phyloP scores from a whole-genome alignment of 371 early-diverging fungal genomes.

The Rhizopus arrhizus region DNA sequence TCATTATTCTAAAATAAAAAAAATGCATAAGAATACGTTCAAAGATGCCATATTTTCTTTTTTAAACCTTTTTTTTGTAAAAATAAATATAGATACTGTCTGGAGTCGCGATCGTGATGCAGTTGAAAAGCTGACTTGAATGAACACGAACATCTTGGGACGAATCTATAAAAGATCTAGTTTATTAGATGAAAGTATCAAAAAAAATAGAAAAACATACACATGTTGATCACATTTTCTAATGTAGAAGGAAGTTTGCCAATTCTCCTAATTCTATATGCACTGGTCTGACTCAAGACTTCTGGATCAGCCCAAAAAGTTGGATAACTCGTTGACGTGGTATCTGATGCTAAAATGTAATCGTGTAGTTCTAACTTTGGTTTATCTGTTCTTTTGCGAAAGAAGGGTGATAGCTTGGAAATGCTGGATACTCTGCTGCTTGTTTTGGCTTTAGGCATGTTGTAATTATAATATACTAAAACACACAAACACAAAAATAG shows the following conservation, averaged over 20 bases:
- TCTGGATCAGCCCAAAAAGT: background rate
- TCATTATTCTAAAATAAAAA: background rate
- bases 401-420: background rate
- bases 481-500: no score
- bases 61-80: background rate
- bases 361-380: background rate
- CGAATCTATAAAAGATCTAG: background rate
- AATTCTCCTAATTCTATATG: background rate
- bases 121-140: background rate
- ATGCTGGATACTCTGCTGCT: background rate
- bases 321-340: background rate
- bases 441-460: constrained; percentile 2
- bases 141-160: background rate
- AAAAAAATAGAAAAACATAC: background rate
- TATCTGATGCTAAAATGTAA: background rate
- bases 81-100: background rate
- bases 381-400: background rate
- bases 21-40: no score
- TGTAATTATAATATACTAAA: background rate
- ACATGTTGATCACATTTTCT: background rate
- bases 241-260: background rate
- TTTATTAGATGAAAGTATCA: background rate
- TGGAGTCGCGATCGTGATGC: background rate
- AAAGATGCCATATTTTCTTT: no score
- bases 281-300: constrained; percentile 1